A percentile compares a stretch with the other conserved stretches of the same genome.
phyloP scores from a whole-genome alignment of 257 asterid genomes.

The Solanum virginianum region DNA sequence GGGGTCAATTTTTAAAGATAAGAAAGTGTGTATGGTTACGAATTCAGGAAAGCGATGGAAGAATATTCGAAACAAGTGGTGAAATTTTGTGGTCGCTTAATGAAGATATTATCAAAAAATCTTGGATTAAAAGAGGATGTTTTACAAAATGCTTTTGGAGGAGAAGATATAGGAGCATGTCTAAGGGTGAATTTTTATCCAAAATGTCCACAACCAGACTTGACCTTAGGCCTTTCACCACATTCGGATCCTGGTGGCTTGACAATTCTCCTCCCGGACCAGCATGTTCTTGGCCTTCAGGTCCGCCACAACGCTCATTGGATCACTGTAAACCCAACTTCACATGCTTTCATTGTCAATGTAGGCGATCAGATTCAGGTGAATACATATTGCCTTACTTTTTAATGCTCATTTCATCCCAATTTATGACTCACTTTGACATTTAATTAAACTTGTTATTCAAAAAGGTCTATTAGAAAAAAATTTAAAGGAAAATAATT shows the following conservation, averaged over 20 bases:
- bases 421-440: no score
- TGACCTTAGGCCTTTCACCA: conserved; percentile 64
- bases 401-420: no score
- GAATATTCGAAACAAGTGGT: conserved; percentile 56
- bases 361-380: conserved; percentile 93
- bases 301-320: conserved; percentile 42
- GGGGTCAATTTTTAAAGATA: not conserved
- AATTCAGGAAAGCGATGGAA: conserved; percentile 43
- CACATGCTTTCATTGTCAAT: conserved; percentile 72
- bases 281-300: conserved; percentile 67
- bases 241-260: conserved; percentile 93
- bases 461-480: no score
- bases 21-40: not conserved
- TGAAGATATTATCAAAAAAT: conserved; percentile 41
- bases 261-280: conserved; percentile 67
- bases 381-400: not conserved
- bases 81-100: conserved; percentile 48
- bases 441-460: no score
- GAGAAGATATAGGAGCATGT: conserved; percentile 66
- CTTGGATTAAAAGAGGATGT: conserved; percentile 43
- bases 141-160: conserved; percentile 63
- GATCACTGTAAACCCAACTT: conserved; percentile 69
- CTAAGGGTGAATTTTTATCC: conserved; percentile 79
- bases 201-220: conserved; percentile 74
- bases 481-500: no score